phyloP scores from a whole-genome alignment of 441 rosid genomes.

The Rhodomyrtus psidioides region DNA sequence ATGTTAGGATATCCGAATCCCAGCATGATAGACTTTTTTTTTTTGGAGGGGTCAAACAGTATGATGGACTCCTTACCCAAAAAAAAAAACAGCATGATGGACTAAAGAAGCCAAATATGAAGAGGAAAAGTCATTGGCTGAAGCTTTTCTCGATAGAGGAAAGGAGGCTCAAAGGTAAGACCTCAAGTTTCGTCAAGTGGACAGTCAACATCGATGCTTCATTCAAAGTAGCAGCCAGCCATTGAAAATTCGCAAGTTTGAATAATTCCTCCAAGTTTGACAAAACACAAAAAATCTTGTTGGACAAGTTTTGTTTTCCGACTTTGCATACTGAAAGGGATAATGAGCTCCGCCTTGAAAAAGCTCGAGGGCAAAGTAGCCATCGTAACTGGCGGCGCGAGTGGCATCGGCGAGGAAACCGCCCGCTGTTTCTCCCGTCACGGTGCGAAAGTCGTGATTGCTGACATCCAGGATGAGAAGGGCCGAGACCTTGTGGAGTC shows the following conservation, averaged over 20 bases:
- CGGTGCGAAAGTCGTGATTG: slow-evolving; percentile 11
- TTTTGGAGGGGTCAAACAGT: too few species aligned
- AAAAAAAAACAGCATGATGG: too few species aligned
- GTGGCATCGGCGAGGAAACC: slow-evolving; percentile 4
- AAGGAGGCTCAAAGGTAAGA: too few species aligned
- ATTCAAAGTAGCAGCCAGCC: neutral
- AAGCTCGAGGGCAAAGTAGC: slow-evolving; percentile 17
- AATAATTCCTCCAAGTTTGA: too few species aligned
- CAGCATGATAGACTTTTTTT: too few species aligned
- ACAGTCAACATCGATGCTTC: too few species aligned
- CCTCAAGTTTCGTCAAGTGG: too few species aligned
- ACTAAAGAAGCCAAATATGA: too few species aligned
- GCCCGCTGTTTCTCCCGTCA: neutral
- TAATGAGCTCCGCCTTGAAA: neutral
- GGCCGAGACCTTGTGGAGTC: neutral
- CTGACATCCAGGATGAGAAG: slow-evolving; percentile 9
- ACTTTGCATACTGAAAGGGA: neutral
- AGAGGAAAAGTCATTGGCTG: too few species aligned
- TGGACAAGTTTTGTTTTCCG: neutral
- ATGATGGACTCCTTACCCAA: too few species aligned
- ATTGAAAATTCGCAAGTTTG: neutral
- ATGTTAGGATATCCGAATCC: too few species aligned
- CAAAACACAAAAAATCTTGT: neutral
- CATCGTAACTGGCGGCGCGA: slow-evolving; percentile 6
- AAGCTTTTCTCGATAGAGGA: too few species aligned